phyloP scores from a whole-genome alignment of 2,329 filamentous ascomycete genomes.

The Fusarium miscanthi region DNA sequence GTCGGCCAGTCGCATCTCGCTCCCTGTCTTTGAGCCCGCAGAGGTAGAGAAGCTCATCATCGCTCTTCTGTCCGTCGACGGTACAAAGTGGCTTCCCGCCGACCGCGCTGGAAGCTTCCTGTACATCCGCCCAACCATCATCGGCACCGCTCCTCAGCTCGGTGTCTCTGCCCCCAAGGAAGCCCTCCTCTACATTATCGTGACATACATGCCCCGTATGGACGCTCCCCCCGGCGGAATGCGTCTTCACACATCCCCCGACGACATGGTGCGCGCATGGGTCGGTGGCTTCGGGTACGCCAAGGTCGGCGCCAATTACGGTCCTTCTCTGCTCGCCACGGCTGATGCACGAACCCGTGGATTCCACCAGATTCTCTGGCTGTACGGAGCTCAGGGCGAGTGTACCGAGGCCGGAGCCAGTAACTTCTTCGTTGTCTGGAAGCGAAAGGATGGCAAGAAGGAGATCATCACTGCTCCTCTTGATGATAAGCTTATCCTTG shows the following conservation, averaged over 20 bases:
- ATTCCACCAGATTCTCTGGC: constrained; percentile 93
- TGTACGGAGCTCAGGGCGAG: constrained; percentile 80
- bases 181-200: constrained; percentile 89
- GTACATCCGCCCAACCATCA: constrained; percentile 88
- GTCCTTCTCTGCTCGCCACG: constrained; percentile 82
- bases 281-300: constrained; percentile 92
- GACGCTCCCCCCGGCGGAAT: constrained; percentile 67
- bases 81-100: constrained; percentile 81
- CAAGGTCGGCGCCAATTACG: constrained; percentile 95
- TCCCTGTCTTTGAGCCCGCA: constrained; percentile 77
- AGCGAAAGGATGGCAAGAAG: constrained; percentile 61
- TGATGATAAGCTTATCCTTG: constrained; percentile 84
- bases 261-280: constrained; percentile 91
- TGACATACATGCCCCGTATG: constrained; percentile 69
- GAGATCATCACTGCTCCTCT: constrained; percentile 85
- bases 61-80: constrained; percentile 78
- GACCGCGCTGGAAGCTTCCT: constrained; percentile 76
- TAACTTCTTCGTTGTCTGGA: constrained; percentile 92
- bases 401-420: constrained; percentile 93
- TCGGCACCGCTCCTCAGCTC: constrained; percentile 82
- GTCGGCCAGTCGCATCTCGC: constrained; percentile 73
- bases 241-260: constrained; percentile 80
- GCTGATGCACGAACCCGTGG: constrained; percentile 77
- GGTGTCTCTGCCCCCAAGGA: constrained; percentile 83
- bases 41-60: constrained; percentile 81